Conservation (phyloP, 768 basidiomycete genomes). For the Kwoniella europaea region DNA sequence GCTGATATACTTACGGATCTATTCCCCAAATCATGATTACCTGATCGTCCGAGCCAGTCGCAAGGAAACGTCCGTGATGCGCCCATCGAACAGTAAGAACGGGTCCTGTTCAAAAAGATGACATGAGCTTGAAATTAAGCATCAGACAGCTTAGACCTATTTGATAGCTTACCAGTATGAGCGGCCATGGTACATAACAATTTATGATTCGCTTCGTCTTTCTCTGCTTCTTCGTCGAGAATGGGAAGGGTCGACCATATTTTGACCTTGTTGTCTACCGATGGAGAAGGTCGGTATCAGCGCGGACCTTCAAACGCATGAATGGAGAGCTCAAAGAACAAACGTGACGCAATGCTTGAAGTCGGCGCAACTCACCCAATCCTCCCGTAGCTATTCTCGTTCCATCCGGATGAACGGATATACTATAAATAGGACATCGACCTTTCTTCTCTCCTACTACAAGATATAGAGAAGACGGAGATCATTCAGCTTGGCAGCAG, state of each 20-base stretch:
- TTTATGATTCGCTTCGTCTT: slow-evolving; percentile 74
- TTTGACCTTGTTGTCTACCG: slow-evolving; percentile 93
- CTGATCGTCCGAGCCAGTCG: slow-evolving; percentile 94
- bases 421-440: slow-evolving; percentile 83
- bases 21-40: slow-evolving; percentile 97
- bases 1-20: slow-evolving; percentile 73
- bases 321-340: too few species aligned
- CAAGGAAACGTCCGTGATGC: slow-evolving; percentile 88
- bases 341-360: too few species aligned
- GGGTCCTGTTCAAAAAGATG: slow-evolving; percentile 61
- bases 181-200: slow-evolving; percentile 86
- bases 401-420: slow-evolving; percentile 93
- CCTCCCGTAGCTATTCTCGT: slow-evolving; percentile 97
- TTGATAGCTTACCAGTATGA: slow-evolving; percentile 71
- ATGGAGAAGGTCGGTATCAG: too few species aligned
- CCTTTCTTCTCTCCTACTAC: slow-evolving; percentile 66
- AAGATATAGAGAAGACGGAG: neutral
- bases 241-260: slow-evolving; percentile 98
- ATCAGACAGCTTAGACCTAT: too few species aligned
- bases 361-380: too few species aligned
- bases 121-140: too few species aligned
- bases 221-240: slow-evolving; percentile 71
- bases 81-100: slow-evolving; percentile 93
- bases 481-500: neutral
- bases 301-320: too few species aligned